These are phyloP conservation scores for Neurospora sp. DNA, from an alignment of 495 filamentous ascomycete species.

Conservation along the genomic window DNA sequence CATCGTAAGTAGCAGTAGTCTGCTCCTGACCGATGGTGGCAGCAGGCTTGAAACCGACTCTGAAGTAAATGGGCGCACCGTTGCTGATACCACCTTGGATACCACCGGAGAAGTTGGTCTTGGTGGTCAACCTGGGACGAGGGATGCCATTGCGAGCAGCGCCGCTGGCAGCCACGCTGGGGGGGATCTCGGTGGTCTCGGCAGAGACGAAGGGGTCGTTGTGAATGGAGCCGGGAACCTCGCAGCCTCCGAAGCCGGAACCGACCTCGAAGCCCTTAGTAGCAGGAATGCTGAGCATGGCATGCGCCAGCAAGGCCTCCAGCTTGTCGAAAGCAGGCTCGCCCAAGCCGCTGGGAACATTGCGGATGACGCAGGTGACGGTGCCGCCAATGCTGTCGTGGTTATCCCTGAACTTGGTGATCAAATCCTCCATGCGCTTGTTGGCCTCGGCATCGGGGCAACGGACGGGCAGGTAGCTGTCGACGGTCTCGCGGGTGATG, in stretches of 20 bases:
- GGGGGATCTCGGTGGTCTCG: conserved; percentile 23
- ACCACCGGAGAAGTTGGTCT: conserved; percentile 93
- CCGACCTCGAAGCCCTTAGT: conserved; percentile 97
- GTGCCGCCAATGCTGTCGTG: conserved; percentile 92
- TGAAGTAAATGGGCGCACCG: conserved; percentile 91
- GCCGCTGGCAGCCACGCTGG: conserved; percentile 27
- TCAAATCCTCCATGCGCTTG: conserved; percentile 65
- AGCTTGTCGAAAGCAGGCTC: conserved; percentile 97
- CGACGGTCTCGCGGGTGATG: conserved; percentile 70
- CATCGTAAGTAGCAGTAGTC: conserved; percentile 69
- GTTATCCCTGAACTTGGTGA: conserved; percentile 70
- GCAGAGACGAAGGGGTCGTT: conserved; percentile 81
- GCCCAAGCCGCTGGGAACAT: conserved; percentile 77
- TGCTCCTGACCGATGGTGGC: conserved; percentile 94
- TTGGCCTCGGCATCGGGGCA: conserved; percentile 63
- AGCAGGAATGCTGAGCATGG: conserved; percentile 94
- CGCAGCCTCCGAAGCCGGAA: conserved; percentile 82
- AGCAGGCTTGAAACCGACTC: conserved; percentile 88
- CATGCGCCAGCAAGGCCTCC: conserved; percentile 86
- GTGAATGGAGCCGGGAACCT: conserved; percentile 81
- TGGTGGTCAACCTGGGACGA: conserved; percentile 59
- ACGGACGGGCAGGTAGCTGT: conserved; percentile 72
- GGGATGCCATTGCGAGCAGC: conserved; percentile 26
- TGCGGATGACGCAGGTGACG: conserved; percentile 91
- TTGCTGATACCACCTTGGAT: conserved; percentile 97